These are phyloP conservation scores for Venturia oleaginea DNA, from an alignment of 2,329 filamentous ascomycete species.

Conservation along the genomic window DNA sequence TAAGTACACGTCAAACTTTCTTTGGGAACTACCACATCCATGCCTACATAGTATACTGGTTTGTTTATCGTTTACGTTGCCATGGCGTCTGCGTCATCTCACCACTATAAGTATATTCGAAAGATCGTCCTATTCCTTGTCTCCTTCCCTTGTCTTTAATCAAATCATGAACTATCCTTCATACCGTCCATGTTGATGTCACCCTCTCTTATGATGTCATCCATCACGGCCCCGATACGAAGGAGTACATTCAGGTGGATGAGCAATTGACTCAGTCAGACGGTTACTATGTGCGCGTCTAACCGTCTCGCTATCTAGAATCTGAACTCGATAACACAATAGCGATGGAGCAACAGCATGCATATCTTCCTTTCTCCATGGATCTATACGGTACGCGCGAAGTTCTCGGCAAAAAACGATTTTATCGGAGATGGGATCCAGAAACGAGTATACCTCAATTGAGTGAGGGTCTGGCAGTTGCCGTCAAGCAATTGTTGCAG, in stretches of 20 bases:
- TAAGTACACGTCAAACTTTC: conserved; percentile 9
- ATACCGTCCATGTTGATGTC: not conserved
- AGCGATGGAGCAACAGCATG: conserved; percentile 10
- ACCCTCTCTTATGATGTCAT: conserved; percentile 1
- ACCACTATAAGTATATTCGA: not conserved
- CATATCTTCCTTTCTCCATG: not conserved
- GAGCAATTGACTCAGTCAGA: not conserved
- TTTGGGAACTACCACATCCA: not conserved
- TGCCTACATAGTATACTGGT: not conserved
- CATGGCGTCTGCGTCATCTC: not conserved
- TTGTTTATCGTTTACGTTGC: not conserved
- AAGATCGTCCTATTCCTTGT: not conserved
- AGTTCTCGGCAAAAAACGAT: not conserved
- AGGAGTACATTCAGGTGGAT: no score
- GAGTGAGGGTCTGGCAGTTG: not conserved
- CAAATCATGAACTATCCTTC: not conserved
- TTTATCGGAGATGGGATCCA: conserved; percentile 8
- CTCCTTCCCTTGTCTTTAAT: not conserved
- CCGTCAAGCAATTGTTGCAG: not conserved
- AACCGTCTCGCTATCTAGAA: not conserved
- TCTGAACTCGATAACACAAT: conserved; percentile 1
- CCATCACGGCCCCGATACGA: no score
- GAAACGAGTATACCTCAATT: not conserved
- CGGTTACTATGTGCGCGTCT: not conserved
- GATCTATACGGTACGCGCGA: conserved; percentile 11